Percentiles rank a stretch among this genome's conserved stretches.
These are phyloP conservation scores for Porogramme epimiltina DNA, from an alignment of 1,284 basidiomycete species.

Conservation along the genomic window DNA sequence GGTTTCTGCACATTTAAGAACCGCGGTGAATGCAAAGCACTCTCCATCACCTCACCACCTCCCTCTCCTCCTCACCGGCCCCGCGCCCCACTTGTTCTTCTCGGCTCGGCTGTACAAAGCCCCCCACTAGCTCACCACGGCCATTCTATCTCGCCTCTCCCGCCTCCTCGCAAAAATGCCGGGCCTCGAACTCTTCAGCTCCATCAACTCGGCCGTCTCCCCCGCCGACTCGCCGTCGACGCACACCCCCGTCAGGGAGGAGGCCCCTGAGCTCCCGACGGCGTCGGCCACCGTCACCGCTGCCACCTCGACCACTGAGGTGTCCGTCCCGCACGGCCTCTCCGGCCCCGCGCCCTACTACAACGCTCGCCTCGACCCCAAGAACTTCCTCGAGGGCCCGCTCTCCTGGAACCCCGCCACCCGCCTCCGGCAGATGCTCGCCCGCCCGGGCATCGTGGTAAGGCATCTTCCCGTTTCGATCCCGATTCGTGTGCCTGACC, in stretches of 20 bases:
- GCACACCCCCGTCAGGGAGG: constrained; percentile 12
- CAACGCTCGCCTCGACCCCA: constrained; percentile 64
- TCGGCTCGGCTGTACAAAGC: constrained; percentile 3
- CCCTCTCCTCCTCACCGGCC: neutral
- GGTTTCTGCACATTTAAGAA: neutral
- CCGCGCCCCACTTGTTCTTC: constrained; percentile 3
- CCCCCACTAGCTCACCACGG: neutral
- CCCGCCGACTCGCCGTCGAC: constrained; percentile 19
- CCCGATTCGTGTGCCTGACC: neutral
- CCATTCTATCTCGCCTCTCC: constrained; percentile 16
- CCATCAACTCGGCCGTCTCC: constrained; percentile 24
- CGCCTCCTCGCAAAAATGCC: constrained; percentile 35
- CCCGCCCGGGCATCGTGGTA: constrained; percentile 76
- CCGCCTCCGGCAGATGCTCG: constrained; percentile 74
- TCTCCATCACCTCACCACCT: neutral
- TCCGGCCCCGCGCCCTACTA: constrained; percentile 42
- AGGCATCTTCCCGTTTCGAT: constrained; percentile 29
- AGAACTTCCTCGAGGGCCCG: constrained; percentile 69
- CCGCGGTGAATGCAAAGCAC: neutral
- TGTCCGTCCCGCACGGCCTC: constrained; percentile 13
- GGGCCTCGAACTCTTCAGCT: constrained; percentile 43
- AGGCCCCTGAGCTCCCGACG: constrained; percentile 11
- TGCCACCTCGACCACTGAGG: constrained; percentile 2
- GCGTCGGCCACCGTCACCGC: constrained; percentile 7
- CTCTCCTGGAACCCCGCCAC: constrained; percentile 69